phyloP scores from a whole-genome alignment of 129 eudicot species.

The Mikania micrantha region DNA sequence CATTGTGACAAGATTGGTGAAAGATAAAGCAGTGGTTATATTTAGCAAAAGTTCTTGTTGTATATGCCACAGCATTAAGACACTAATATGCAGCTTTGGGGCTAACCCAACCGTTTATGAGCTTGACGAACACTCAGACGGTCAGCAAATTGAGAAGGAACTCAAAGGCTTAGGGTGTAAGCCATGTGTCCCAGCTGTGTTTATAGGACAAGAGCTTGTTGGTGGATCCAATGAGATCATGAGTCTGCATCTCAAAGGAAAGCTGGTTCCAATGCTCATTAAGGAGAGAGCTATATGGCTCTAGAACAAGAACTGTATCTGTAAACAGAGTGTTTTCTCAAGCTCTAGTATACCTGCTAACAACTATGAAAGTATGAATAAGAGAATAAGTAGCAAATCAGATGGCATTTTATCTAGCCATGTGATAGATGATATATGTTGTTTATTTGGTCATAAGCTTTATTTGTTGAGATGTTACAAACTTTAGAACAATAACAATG shows the following conservation, averaged over 20 bases:
- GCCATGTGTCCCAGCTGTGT: conserved; percentile 50
- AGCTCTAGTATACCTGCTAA: background rate
- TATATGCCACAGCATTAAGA: conserved; percentile 40
- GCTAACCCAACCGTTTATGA: conserved; percentile 58
- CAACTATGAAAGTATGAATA: conserved; percentile 4
- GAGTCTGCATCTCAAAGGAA: conserved; percentile 49
- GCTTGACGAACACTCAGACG: conserved; percentile 48
- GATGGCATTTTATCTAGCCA: conserved; percentile 23
- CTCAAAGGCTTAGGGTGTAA: conserved; percentile 34
- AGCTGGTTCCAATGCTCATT: conserved; percentile 56
- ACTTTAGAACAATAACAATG: conserved; percentile 14
- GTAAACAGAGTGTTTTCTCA: conserved; percentile 10
- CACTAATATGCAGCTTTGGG: conserved; percentile 51
- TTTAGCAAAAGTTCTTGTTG: conserved; percentile 51
- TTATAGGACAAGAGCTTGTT: conserved; percentile 42
- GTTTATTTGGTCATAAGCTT: background rate
- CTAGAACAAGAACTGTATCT: conserved; percentile 6
- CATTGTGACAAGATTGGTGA: conserved; percentile 26
- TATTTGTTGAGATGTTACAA: conserved; percentile 3
- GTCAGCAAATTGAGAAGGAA: conserved; percentile 44
- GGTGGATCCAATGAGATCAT: conserved; percentile 46
- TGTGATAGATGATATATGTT: conserved; percentile 2
- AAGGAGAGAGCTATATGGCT: conserved; percentile 50
- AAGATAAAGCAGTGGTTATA: conserved; percentile 55
- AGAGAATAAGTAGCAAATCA: conserved; percentile 13